These are phyloP conservation scores for Calonectria pteridis DNA, from an alignment of 2,329 filamentous ascomycete genomes.

Conservation along the genomic window DNA sequence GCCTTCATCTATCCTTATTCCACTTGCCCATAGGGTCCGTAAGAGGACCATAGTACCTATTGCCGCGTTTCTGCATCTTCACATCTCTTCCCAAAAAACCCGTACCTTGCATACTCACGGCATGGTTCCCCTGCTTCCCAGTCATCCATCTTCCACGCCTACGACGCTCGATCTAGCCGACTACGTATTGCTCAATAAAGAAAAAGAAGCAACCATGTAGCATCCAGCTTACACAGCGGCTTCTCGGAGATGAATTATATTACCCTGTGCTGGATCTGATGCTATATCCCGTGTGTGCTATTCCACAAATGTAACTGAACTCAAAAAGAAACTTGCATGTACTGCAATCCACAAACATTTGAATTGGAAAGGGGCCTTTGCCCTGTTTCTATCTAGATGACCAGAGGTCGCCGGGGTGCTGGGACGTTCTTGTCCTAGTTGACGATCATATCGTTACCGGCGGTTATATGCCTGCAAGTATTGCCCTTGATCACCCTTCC, in stretches of 20 bases:
- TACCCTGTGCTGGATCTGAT: background rate
- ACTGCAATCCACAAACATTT: background rate
- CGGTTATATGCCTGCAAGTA: slow-evolving; percentile 13
- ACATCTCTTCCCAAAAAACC: background rate
- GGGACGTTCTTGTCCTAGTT: background rate
- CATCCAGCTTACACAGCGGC: background rate
- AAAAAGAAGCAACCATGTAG: background rate
- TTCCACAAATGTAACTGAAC: background rate
- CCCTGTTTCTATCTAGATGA: background rate
- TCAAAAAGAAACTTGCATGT: background rate
- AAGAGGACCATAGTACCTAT: background rate
- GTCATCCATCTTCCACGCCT: background rate
- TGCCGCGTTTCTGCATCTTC: background rate
- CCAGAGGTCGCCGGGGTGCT: background rate
- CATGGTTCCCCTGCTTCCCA: slow-evolving; percentile 13
- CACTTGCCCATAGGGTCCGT: background rate
- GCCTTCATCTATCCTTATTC: slow-evolving; percentile 6
- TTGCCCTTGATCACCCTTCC: background rate
- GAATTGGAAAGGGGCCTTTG: background rate
- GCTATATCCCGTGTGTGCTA: background rate
- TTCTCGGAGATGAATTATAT: background rate
- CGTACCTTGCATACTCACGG: background rate
- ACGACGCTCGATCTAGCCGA: background rate
- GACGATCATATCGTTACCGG: slow-evolving; percentile 1
- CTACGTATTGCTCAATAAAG: background rate